phyloP scores from a whole-genome alignment of 192 early-diverging fungal species.

The Linnemannia exigua region DNA sequence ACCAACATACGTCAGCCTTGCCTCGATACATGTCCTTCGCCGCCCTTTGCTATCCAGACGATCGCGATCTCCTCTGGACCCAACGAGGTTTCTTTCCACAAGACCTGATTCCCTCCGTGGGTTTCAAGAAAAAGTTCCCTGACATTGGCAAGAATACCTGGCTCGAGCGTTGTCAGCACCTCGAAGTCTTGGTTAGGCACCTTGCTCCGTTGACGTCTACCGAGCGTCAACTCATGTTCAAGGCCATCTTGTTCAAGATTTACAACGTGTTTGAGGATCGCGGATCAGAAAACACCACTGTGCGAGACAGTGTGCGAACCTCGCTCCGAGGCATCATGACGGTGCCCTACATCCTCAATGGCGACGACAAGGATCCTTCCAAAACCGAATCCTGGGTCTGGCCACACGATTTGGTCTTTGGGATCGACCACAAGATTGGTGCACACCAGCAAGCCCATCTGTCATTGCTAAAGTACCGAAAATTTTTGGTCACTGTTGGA shows the following conservation, averaged over 20 bases:
- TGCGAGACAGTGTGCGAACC: background rate
- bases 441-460: background rate
- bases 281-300: background rate
- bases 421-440: conserved; percentile 7
- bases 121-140: background rate
- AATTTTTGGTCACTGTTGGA: conserved; percentile 16
- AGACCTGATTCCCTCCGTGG: background rate
- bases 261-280: conserved; percentile 1
- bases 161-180: background rate
- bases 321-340: background rate
- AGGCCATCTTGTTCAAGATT: conserved; percentile 5
- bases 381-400: background rate
- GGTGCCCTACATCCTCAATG: conserved; percentile 26
- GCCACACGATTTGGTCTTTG: conserved; percentile 26
- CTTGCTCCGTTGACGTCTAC: conserved; percentile 7
- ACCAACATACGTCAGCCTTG: background rate
- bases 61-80: conserved; percentile 21
- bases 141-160: background rate
- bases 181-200: background rate
- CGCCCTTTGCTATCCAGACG: background rate
- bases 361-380: conserved; percentile 10
- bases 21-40: conserved; percentile 20
- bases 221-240: background rate
- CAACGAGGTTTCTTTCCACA: conserved; percentile 37
- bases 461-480: background rate